Conservation (phyloP, 2,329 filamentous ascomycete species). For the Neopestalotiopsis sp. region DNA sequence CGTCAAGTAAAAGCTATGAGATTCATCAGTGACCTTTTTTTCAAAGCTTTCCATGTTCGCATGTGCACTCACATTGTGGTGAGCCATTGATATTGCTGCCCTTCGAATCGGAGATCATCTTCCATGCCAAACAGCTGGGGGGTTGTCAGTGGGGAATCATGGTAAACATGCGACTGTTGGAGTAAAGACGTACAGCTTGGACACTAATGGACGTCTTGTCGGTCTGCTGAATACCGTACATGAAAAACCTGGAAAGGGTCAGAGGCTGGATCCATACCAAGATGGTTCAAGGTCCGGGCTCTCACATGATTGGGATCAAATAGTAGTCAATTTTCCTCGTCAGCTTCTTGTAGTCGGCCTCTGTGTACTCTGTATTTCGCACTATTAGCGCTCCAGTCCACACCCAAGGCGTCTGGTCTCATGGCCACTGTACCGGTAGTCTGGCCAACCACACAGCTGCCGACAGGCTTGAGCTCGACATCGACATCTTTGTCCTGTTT, state of each 20-base stretch:
- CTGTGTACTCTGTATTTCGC: slow-evolving; percentile 19
- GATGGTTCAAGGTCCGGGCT: not conserved
- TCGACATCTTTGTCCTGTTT: not conserved
- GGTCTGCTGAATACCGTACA: slow-evolving; percentile 34
- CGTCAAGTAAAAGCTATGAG: slow-evolving; percentile 18
- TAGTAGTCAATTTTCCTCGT: slow-evolving; percentile 37
- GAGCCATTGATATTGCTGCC: slow-evolving; percentile 30
- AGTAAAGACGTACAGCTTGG: slow-evolving; percentile 25
- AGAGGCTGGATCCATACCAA: not conserved
- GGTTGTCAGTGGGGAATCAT: not conserved
- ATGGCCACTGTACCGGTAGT: not conserved
- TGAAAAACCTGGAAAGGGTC: slow-evolving; percentile 19
- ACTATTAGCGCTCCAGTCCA: not conserved
- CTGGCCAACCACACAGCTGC: not conserved
- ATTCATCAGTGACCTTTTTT: not conserved
- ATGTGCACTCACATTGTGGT: slow-evolving; percentile 20
- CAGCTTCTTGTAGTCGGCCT: slow-evolving; percentile 33
- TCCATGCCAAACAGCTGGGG: slow-evolving; percentile 33
- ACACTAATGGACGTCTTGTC: slow-evolving; percentile 38
- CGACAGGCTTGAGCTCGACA: not conserved
- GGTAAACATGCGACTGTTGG: not conserved
- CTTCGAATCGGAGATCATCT: slow-evolving; percentile 35
- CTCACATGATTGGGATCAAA: slow-evolving; percentile 38
- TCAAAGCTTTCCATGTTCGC: not conserved
- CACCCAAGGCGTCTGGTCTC: not conserved